phyloP scores from a whole-genome alignment of 208 protist species.

The Balamuthia mandrillaris region DNA sequence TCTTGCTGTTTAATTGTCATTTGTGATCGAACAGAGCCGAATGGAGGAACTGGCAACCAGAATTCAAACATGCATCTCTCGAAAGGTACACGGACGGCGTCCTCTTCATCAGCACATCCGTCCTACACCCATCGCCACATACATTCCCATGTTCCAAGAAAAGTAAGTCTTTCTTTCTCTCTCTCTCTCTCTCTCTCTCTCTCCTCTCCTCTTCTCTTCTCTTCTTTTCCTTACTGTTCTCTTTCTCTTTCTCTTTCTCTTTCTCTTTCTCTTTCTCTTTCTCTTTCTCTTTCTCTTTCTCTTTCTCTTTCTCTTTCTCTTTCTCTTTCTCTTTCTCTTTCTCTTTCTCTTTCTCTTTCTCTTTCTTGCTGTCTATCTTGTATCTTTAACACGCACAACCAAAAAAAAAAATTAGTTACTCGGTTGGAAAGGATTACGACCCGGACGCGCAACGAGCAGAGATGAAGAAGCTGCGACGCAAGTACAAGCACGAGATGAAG shows the following conservation, averaged over 20 bases:
- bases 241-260: not conserved
- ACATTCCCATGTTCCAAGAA: slow-evolving; percentile 13
- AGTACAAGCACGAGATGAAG: slow-evolving; percentile 21
- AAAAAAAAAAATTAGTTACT: not conserved
- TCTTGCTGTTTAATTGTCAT: too few relatives aligned
- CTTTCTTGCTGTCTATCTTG: not conserved
- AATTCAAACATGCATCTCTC: not conserved
- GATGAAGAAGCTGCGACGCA: not conserved
- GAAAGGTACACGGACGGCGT: not conserved
- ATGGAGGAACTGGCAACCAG: not conserved
- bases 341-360: not conserved
- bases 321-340: not conserved
- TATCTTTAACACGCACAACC: not conserved
- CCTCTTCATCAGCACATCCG: not conserved
- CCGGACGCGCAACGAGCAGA: not conserved
- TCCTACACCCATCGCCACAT: not conserved
- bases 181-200: not conserved
- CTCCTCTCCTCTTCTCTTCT: not conserved
- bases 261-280: not conserved
- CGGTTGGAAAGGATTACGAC: not conserved
- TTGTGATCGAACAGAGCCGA: too few relatives aligned
- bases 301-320: not conserved
- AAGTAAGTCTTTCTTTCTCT: not conserved
- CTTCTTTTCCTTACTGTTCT: not conserved
- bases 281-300: not conserved